Percentiles rank a stretch among this genome's conserved stretches.
Evolutionary conservation across 2,329 filamentous ascomycete genomes (phyloP).

Genomic region (Trichophyton rubrum): DNA sequence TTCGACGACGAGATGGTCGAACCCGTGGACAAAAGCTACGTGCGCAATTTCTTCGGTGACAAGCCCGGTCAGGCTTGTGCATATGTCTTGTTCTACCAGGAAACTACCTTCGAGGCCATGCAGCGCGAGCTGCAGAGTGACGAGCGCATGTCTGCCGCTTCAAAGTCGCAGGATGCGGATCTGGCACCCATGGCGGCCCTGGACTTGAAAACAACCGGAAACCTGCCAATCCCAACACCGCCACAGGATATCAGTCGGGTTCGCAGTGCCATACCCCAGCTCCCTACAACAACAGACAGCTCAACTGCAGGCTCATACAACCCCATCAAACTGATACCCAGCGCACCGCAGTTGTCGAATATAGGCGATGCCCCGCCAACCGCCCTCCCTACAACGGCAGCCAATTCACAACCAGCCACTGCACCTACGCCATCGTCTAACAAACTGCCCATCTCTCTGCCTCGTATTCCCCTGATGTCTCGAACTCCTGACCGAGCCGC

Average conservation of each 20-base stretch:
- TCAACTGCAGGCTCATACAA: slow-evolving; percentile 18
- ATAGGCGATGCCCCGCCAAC: slow-evolving; percentile 17
- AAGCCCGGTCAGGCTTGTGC: slow-evolving; percentile 82
- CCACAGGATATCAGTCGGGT: slow-evolving; percentile 27
- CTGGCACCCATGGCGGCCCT: slow-evolving; percentile 14
- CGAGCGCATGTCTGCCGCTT: slow-evolving; percentile 44
- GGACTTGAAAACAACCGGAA: slow-evolving; percentile 23
- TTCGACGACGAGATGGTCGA: slow-evolving; percentile 99
- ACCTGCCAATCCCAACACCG: not conserved
- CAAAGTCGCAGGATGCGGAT: slow-evolving; percentile 38
- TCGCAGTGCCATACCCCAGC: slow-evolving; percentile 28
- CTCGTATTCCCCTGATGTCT: slow-evolving; percentile 19
- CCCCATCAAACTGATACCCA: slow-evolving; percentile 29
- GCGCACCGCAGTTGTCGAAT: slow-evolving; percentile 38
- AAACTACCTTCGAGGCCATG: slow-evolving; percentile 60
- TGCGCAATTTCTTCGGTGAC: slow-evolving; percentile 94
- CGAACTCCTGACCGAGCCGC: slow-evolving; percentile 39
- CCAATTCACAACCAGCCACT: slow-evolving; percentile 16
- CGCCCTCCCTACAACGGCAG: slow-evolving; percentile 7
- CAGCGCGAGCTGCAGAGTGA: slow-evolving; percentile 64
- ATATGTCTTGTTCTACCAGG: slow-evolving; percentile 96
- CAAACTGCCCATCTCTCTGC: slow-evolving; percentile 13
- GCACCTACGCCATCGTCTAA: not conserved
- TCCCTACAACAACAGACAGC: slow-evolving; percentile 10
- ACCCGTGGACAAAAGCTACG: slow-evolving; percentile 91